Conservation (phyloP, 2,329 filamentous ascomycete species). For the Tricladium varicosporioides region DNA sequence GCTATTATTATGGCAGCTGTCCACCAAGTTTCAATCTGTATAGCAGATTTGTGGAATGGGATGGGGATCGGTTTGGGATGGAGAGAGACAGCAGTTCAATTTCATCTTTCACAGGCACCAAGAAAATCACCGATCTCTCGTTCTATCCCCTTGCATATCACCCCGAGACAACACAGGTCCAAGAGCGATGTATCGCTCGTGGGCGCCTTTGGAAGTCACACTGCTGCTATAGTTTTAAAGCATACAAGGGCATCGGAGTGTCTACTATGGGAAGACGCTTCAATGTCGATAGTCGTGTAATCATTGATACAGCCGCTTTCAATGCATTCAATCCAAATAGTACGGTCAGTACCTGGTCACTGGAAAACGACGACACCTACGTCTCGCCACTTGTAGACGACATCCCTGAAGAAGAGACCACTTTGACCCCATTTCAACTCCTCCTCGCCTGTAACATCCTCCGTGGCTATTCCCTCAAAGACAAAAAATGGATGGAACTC, state of each 20-base stretch:
- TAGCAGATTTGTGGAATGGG: conserved; percentile 42
- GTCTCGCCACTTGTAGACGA: not conserved
- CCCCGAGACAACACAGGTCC: conserved; percentile 1
- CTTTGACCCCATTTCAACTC: not conserved
- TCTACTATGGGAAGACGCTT: not conserved
- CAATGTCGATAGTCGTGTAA: conserved; percentile 19
- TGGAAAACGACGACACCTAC: not conserved
- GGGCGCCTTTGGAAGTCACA: not conserved
- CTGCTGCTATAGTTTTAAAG: not conserved
- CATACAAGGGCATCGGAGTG: not conserved
- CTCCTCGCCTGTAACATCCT: not conserved
- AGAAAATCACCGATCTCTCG: not conserved
- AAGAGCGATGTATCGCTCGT: not conserved
- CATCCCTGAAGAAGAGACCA: not conserved
- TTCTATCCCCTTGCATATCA: conserved; percentile 1
- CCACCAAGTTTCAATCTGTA: conserved; percentile 29
- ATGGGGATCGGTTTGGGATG: conserved; percentile 45
- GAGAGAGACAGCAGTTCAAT: not conserved
- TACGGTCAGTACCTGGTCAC: not conserved
- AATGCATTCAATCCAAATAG: not conserved
- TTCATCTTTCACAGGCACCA: not conserved
- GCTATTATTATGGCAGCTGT: conserved; percentile 34
- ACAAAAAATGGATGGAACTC: conserved; percentile 41
- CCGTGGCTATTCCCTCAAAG: conserved; percentile 1
- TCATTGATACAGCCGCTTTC: conserved; percentile 20